phyloP scores from a whole-genome alignment of 352 stramenopile genomes.

The Globisporangium ultimum region DNA sequence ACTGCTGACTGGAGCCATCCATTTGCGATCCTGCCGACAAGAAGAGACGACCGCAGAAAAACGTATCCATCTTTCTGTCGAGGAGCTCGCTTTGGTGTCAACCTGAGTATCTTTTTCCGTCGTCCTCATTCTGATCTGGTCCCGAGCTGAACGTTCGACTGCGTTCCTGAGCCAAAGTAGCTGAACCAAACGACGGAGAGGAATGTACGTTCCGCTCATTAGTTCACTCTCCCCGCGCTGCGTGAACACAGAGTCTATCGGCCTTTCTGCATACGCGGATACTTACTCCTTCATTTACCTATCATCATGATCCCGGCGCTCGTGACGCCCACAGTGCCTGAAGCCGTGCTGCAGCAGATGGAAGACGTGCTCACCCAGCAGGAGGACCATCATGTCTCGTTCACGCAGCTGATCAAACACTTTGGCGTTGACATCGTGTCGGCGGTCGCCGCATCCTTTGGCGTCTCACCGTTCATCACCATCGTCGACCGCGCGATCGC shows the following conservation, averaged over 20 bases:
- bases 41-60: background rate
- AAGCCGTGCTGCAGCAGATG: slow-evolving; percentile 20
- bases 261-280: too few relatives aligned
- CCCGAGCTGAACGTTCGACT: background rate
- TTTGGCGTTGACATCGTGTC: slow-evolving; percentile 42
- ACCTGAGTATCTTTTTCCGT: background rate
- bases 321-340: slow-evolving; percentile 12
- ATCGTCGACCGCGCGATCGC: slow-evolving; percentile 87
- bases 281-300: slow-evolving; percentile 7
- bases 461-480: slow-evolving; percentile 81
- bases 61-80: background rate
- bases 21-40: slow-evolving; percentile 13
- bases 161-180: too few relatives aligned
- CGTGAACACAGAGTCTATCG: background rate
- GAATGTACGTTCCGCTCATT: background rate
- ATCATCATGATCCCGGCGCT: slow-evolving; percentile 25
- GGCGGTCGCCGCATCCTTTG: slow-evolving; percentile 56
- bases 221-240: background rate
- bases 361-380: slow-evolving; percentile 16
- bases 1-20: background rate
- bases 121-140: background rate
- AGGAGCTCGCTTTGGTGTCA: background rate
- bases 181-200: background rate
- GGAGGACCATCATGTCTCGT: slow-evolving; percentile 15
- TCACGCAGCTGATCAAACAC: slow-evolving; percentile 31